Percentiles rank a stretch among this genome's conserved stretches.
Evolutionary conservation across 2,329 filamentous ascomycete genomes (phyloP).

Genomic region (Aureobasidium namibiae): DNA sequence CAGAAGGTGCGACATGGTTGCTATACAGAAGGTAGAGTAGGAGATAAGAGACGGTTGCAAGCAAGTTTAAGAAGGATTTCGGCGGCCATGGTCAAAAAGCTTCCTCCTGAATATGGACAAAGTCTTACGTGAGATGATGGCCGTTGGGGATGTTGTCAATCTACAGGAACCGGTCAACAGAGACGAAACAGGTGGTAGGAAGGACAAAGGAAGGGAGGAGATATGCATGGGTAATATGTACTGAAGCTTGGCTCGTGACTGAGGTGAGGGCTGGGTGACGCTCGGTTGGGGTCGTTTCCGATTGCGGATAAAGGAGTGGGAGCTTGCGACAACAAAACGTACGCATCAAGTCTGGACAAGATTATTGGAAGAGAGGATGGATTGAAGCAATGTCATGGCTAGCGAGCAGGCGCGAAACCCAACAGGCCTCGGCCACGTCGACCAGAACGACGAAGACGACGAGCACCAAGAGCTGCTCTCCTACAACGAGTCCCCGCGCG

Average conservation of each 20-base stretch:
- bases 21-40: background rate
- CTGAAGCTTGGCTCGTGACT: background rate
- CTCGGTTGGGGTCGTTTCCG: background rate
- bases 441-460: slow-evolving; percentile 16
- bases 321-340: background rate
- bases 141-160: background rate
- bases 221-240: background rate
- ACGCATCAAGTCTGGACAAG: background rate
- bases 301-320: background rate
- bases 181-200: background rate
- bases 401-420: slow-evolving; percentile 22
- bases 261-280: background rate
- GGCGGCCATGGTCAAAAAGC: background rate
- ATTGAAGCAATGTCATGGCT: slow-evolving; percentile 28
- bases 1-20: background rate
- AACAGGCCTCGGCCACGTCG: slow-evolving; percentile 19
- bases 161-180: background rate
- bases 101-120: background rate
- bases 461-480: slow-evolving; percentile 25
- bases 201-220: background rate
- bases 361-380: background rate
- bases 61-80: background rate
- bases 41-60: background rate
- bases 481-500: slow-evolving; percentile 14
- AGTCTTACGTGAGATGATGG: background rate